Base-by-base conservation (phyloP, 2,329 filamentous ascomycete species). In the Apiospora arundinis region DNA sequence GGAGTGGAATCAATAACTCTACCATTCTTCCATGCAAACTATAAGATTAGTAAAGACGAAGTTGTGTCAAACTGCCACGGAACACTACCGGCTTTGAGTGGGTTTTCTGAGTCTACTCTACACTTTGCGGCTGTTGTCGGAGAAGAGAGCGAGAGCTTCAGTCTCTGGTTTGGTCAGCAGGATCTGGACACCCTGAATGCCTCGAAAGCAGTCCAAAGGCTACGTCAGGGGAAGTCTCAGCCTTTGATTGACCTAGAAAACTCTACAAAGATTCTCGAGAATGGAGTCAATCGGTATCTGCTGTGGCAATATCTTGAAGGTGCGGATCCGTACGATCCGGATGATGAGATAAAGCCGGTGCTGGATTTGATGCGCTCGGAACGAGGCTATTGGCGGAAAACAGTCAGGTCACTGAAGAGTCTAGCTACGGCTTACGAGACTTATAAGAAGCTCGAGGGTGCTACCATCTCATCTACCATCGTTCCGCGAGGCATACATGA, bases 301-400 rank as follows among this genome's bases (percentile, higher is more conserved):
- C 11, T n/a, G 2, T 68, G 63, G 63, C 28, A 68, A 18, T 70
- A 67, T 40, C 63, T 70, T 18, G 63, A 68, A 25, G 69, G 69
- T 6, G 12, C 45, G 4, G 46, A 67, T 12, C 63, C 63, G 4
- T 63, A 60, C 6, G 65, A 68, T 18, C 46, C 63, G 23, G 46
- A 40, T 23, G 46, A 67, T 12, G 23, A 52, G 6, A 65, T 66
- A 2, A 70, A 68, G 25, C 37, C 63, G 2, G 40, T 68, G 4
- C 28, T 70, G n/a, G 44, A 37, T 12, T n/a, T 70, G 12, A 68
- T 70, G 69, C 21, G 21, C 0, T 11, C 12, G 44, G 69, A 70
- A 44, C 4, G 69, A 25, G 21, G 67, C 3, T n/a, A 45, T n/a
- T 40, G 44, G 18, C 4, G 16, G n/a, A 21, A 32, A 16, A 67